Evolutionary conservation across 352 stramenopile species (phyloP).

Genomic region (Globisporangium irregulare): DNA sequence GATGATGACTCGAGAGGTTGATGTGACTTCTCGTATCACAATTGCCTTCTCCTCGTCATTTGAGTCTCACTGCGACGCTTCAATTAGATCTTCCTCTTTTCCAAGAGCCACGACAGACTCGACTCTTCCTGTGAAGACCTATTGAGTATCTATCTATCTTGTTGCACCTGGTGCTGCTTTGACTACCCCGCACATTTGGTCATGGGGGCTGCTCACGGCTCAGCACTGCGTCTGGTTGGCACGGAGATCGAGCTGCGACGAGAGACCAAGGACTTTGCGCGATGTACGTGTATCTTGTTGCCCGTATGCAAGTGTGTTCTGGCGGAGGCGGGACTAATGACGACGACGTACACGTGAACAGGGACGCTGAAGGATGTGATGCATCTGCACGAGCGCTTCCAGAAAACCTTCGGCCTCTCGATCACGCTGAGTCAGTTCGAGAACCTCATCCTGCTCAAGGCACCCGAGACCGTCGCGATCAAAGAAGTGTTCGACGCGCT

Average conservation of each 20-base stretch:
- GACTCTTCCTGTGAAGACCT: not conserved
- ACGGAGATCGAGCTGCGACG: conserved; percentile 61
- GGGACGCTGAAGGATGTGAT: conserved; percentile 68
- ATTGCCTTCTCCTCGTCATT: too few species aligned
- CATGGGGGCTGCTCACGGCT: conserved; percentile 58
- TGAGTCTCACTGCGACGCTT: not conserved
- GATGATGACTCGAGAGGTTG: too few species aligned
- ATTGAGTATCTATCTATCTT: not conserved
- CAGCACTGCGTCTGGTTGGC: conserved; percentile 47
- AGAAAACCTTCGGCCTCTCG: conserved; percentile 71
- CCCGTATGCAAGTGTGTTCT: too few species aligned
- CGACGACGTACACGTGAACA: conserved; percentile 17
- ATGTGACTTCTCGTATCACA: too few species aligned
- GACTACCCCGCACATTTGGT: not conserved
- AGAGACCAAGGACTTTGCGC: conserved; percentile 76
- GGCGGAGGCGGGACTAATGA: not conserved
- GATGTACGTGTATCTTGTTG: conserved; percentile 34
- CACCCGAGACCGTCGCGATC: conserved; percentile 49
- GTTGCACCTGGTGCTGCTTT: not conserved
- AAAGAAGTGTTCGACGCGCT: conserved; percentile 76
- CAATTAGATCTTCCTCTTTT: not conserved
- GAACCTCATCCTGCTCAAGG: conserved; percentile 61
- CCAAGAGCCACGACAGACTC: not conserved
- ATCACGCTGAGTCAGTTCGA: conserved; percentile 79
- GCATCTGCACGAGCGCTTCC: conserved; percentile 58